These are phyloP conservation scores for Scedosporium minutisporum DNA, from an alignment of 2,329 filamentous ascomycete genomes.

Conservation along the genomic window DNA sequence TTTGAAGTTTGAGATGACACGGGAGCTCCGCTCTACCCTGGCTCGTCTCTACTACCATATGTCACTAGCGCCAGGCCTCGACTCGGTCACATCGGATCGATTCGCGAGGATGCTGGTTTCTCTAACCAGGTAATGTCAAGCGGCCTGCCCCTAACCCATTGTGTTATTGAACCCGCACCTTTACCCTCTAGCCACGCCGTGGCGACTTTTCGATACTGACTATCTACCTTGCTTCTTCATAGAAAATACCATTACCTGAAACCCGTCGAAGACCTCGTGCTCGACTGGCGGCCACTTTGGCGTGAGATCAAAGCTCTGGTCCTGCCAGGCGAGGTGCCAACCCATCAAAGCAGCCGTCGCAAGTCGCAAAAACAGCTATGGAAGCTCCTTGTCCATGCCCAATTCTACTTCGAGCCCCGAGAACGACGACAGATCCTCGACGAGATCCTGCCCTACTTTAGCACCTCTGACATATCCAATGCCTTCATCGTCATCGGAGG, in stretches of 20 bases:
- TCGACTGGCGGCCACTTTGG: constrained; percentile 92
- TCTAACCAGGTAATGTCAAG: constrained; percentile 68
- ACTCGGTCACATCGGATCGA: constrained; percentile 70
- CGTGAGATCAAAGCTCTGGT: constrained; percentile 87
- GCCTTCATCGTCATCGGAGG: constrained; percentile 87
- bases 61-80: constrained; percentile 78
- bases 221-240: constrained; percentile 5
- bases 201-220: neutral
- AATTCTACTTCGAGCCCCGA: constrained; percentile 83
- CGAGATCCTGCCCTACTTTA: constrained; percentile 79
- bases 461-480: constrained; percentile 82
- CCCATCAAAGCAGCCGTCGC: constrained; percentile 46
- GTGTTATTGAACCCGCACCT: too few species aligned
- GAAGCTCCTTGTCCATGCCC: constrained; percentile 82
- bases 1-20: constrained; percentile 93
- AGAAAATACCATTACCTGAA: constrained; percentile 94
- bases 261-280: constrained; percentile 74
- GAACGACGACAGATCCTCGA: constrained; percentile 76
- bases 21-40: constrained; percentile 71
- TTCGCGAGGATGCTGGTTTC: constrained; percentile 96
- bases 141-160: constrained; percentile 20
- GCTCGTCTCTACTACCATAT: constrained; percentile 93
- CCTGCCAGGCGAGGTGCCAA: constrained; percentile 71
- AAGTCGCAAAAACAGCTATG: constrained; percentile 58
- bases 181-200: neutral